These are phyloP conservation scores for Parastagonospora avenae DNA, from an alignment of 2,329 filamentous ascomycete species.

Conservation along the genomic window DNA sequence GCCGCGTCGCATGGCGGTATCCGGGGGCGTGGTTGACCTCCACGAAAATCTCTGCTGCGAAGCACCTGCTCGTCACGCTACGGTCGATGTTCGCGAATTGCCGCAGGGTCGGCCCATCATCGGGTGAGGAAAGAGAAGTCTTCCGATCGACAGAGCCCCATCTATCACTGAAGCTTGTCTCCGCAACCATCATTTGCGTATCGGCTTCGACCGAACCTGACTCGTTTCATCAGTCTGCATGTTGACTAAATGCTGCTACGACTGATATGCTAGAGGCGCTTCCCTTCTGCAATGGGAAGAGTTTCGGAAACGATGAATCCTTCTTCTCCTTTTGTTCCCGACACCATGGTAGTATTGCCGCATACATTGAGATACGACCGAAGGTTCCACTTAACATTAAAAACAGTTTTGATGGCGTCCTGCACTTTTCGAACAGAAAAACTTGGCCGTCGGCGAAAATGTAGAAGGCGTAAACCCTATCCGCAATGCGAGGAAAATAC, in stretches of 20 bases:
- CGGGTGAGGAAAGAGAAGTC: constrained; percentile 16
- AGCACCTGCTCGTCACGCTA: background rate
- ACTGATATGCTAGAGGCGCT: background rate
- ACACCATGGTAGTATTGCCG: too few species aligned
- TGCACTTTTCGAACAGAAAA: too few species aligned
- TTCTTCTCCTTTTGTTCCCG: too few species aligned
- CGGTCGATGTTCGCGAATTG: background rate
- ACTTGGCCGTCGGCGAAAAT: too few species aligned
- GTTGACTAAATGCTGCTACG: constrained; percentile 20
- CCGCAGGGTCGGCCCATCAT: constrained; percentile 30
- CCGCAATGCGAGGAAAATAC: too few species aligned
- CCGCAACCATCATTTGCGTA: constrained; percentile 7
- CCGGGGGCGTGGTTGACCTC: background rate
- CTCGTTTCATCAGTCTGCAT: constrained; percentile 12
- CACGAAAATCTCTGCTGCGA: background rate
- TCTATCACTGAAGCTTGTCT: constrained; percentile 6
- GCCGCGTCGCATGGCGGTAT: background rate
- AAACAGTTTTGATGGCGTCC: too few species aligned
- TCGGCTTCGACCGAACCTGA: constrained; percentile 17
- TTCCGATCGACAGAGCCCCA: constrained; percentile 16
- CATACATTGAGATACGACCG: background rate
- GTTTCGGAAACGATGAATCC: background rate
- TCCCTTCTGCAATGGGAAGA: background rate
- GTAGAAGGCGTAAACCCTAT: too few species aligned
- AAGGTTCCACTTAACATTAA: background rate